Evolutionary conservation across 1,284 basidiomycete genomes (phyloP), one percentile per base, ranked within the genome.

Genomic region (Albatrellus sp.): DNA sequence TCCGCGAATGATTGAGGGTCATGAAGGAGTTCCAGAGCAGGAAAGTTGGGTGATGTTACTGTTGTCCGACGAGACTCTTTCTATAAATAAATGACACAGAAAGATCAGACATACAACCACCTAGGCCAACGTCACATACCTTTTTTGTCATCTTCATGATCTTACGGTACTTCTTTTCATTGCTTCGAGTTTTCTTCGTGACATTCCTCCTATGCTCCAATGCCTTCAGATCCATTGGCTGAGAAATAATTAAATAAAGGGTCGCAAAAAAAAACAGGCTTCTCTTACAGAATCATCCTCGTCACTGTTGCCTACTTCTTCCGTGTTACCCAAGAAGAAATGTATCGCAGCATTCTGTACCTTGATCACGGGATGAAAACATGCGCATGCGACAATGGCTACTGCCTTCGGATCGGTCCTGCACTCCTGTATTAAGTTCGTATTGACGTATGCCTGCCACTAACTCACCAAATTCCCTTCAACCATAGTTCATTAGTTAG

Each of bases 1-100:
- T 99, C 96, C 30, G 82, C 85, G 59, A 98, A 98, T 0, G 86
- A 87, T 62, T 98, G 94, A 0, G 96, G 91, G 60, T 99, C 96
- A 57, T 96, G 80, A 44, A 99, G 72, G 10, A 98, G 76, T 57
- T 98, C 90, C 19, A 98, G 67, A 5, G 93, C 94, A 1, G 93
- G 85, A 59, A 98, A 97, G 62, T 98, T 98, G 28, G 82, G 67
- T 1, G 67, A 67, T 0, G 62, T 54, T 1, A 63, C 50, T 0
- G 68, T 66, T n/a, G 28, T 44, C 16, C 45, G 11, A 36, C 13
- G 29, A 20, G 24, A 3, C 24, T 24, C 24, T 24, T 24, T 24
- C 24, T 24, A 24, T 24, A 24, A 24, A 7, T 7, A 24, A 24
- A 24, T 24, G 24, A 24, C 7, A 24, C 7, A 24, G 24, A 24